These are phyloP conservation scores for Globisporangium yorkense DNA, from an alignment of 352 stramenopile species.

Conservation along the genomic window DNA sequence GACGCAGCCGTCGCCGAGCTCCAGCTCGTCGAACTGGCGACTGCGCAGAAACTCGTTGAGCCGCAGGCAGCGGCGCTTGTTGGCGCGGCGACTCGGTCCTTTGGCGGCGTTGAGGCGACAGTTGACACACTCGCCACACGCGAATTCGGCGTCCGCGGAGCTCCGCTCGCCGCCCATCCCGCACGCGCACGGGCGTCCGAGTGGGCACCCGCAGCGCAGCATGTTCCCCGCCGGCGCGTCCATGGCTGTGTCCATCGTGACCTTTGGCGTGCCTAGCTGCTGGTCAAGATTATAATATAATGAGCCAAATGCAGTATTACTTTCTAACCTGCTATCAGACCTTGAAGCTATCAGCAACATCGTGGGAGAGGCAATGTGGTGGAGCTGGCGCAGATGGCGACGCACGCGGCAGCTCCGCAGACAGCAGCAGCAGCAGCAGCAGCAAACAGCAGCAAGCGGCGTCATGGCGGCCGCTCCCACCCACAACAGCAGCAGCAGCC, in stretches of 20 bases:
- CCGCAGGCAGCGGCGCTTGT: constrained; percentile 30
- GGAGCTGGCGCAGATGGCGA: constrained; percentile 5
- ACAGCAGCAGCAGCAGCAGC: neutral
- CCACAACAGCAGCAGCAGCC: neutral
- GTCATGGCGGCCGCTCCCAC: neutral
- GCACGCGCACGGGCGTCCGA: constrained; percentile 49
- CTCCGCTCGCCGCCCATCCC: constrained; percentile 28
- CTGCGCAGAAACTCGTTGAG: constrained; percentile 36
- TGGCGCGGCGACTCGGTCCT: constrained; percentile 5
- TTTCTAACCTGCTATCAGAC: too few species aligned
- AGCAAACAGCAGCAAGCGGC: neutral
- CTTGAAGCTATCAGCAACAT: too few species aligned
- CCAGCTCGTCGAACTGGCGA: constrained; percentile 29
- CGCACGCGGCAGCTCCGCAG: constrained; percentile 10
- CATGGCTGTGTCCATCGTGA: constrained; percentile 7
- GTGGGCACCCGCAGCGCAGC: constrained; percentile 53
- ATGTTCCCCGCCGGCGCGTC: constrained; percentile 31
- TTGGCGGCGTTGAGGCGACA: constrained; percentile 47
- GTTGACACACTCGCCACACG: constrained; percentile 52
- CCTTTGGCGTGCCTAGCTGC: too few species aligned
- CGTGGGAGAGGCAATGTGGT: neutral
- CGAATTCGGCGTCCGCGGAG: neutral
- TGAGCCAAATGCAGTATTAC: too few species aligned
- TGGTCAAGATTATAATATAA: neutral
- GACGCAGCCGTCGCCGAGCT: constrained; percentile 31